Evolutionary conservation across 164 flowering plant species (phyloP).

Genomic region (Paratinospora sagittata): DNA sequence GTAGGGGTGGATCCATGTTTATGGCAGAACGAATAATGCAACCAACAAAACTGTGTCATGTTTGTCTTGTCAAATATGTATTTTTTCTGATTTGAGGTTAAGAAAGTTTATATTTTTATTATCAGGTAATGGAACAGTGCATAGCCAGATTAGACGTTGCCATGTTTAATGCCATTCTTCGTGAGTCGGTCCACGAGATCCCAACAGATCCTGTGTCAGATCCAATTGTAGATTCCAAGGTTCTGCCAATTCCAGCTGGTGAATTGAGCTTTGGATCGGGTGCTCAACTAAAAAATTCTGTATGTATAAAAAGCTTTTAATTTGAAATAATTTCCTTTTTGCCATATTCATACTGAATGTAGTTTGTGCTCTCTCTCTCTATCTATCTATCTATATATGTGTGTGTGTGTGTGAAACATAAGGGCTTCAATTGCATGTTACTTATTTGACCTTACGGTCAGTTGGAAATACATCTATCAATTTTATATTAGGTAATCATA

Average conservation of each 20-base stretch:
- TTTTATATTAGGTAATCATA: not conserved
- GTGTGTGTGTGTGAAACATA: too few species aligned
- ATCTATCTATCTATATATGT: not conserved
- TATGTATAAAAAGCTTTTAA: slow-evolving; percentile 29
- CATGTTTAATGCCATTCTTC: slow-evolving; percentile 98
- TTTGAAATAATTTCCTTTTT: not conserved
- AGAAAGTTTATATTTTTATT: slow-evolving; percentile 10
- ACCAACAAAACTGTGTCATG: not conserved
- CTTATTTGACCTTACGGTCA: not conserved
- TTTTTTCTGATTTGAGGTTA: not conserved
- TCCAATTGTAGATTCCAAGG: slow-evolving; percentile 87
- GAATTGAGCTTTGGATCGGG: slow-evolving; percentile 98
- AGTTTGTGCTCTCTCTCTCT: not conserved
- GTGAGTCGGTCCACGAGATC: slow-evolving; percentile 90
- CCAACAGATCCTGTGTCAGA: slow-evolving; percentile 99
- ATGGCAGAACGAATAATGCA: not conserved
- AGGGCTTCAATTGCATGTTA: not conserved
- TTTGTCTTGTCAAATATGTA: not conserved
- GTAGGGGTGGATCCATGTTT: not conserved
- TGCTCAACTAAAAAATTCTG: slow-evolving; percentile 95
- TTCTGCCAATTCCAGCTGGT: slow-evolving; percentile 97
- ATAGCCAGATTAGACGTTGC: slow-evolving; percentile 89
- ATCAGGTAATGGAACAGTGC: slow-evolving; percentile 92
- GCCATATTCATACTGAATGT: not conserved
- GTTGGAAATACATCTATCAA: not conserved